A percentile compares a stretch with the other conserved stretches of the same genome.
Evolutionary conservation across 1,284 basidiomycete genomes (phyloP).

Genomic region (Xerocomus cyaneibrunnescens): DNA sequence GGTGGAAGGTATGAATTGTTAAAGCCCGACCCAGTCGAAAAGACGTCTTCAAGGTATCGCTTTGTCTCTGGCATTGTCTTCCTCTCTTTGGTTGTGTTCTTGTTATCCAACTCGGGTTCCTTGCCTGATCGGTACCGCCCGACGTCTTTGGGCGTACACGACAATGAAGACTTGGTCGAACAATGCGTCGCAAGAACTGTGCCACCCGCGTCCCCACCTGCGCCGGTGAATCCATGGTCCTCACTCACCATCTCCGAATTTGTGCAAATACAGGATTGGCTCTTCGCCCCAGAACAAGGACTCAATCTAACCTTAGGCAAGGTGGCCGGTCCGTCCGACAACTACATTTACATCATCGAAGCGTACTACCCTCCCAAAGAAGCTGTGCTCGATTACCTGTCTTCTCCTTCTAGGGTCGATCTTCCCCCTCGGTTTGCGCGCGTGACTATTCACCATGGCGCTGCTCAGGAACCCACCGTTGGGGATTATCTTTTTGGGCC

Average conservation of each 20-base stretch:
- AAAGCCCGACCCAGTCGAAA: constrained; percentile 7
- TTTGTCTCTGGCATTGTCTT: constrained; percentile 14
- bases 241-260: constrained; percentile 48
- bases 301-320: constrained; percentile 49
- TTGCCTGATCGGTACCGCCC: background rate
- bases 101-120: constrained; percentile 7
- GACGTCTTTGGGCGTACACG: background rate
- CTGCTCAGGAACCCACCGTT: constrained; percentile 41
- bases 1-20: constrained; percentile 19
- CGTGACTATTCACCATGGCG: constrained; percentile 56
- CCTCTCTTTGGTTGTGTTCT: constrained; percentile 11
- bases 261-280: constrained; percentile 47
- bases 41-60: constrained; percentile 10
- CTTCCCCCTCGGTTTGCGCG: constrained; percentile 42
- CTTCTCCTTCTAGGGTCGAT: constrained; percentile 27
- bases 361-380: constrained; percentile 48
- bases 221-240: constrained; percentile 48
- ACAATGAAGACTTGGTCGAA: constrained; percentile 17
- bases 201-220: constrained; percentile 41
- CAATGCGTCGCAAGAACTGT: constrained; percentile 38
- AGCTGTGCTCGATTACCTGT: constrained; percentile 49
- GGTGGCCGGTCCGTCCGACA: constrained; percentile 41
- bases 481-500: constrained; percentile 59
- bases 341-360: constrained; percentile 51
- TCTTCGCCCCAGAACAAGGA: constrained; percentile 40